A percentile compares a stretch with the other conserved stretches of the same genome.
phyloP scores from a whole-genome alignment of 805 yeast genomes.

The Metschnikowia drakensbergensis region DNA sequence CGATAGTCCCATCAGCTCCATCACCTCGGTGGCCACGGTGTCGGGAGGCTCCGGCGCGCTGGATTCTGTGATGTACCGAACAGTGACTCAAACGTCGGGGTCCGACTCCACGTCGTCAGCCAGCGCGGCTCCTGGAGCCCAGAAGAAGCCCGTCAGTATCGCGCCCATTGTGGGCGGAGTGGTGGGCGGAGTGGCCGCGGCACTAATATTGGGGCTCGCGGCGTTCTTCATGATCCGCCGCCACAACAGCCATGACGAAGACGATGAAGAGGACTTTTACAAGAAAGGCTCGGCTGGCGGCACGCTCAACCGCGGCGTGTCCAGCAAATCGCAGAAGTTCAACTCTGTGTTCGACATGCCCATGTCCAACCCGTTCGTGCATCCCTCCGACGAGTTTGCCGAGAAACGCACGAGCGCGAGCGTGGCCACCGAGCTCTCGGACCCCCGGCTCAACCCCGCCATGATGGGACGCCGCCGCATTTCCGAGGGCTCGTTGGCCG shows the following conservation, averaged over 20 bases:
- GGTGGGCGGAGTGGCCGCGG: constrained; percentile 40
- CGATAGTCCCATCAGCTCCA: too few relatives aligned
- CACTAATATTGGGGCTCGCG: constrained; percentile 22
- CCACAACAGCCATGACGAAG: constrained; percentile 50
- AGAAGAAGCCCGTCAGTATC: constrained; percentile 26
- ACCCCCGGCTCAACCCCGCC: constrained; percentile 67
- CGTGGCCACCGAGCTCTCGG: constrained; percentile 26
- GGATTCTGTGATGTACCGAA: constrained; percentile 7
- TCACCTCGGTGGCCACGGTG: neutral
- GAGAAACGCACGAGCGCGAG: constrained; percentile 16
- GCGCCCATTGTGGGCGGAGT: constrained; percentile 46
- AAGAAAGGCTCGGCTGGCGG: constrained; percentile 29
- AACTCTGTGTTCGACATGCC: constrained; percentile 36
- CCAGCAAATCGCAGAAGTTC: constrained; percentile 28
- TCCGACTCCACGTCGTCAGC: constrained; percentile 7
- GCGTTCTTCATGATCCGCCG: constrained; percentile 32
- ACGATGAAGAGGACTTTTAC: constrained; percentile 38
- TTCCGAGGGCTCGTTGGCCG: constrained; percentile 83
- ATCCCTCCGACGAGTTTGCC: constrained; percentile 48
- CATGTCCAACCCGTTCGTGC: constrained; percentile 59
- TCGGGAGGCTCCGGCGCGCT: neutral
- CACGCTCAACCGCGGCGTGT: constrained; percentile 12
- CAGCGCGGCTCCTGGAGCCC: neutral
- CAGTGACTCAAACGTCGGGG: constrained; percentile 15
- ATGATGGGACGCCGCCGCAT: constrained; percentile 81